Evolutionary conservation across 1,139 yeast genomes (phyloP).

Genomic region (Suhomyces anneliseae): DNA sequence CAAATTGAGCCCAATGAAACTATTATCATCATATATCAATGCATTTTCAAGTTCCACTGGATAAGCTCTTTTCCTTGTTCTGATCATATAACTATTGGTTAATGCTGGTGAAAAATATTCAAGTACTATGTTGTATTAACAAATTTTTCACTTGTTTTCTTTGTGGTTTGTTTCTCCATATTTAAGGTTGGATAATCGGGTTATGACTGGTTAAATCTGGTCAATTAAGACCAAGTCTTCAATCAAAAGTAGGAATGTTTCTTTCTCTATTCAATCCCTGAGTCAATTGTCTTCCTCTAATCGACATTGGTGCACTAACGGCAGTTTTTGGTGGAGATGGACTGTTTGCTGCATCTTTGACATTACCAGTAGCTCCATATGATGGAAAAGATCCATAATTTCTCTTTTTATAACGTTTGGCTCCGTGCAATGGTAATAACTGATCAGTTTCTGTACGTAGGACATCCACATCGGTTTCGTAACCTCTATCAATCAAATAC

Average conservation of each 20-base stretch:
- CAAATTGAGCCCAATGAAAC: too few species aligned
- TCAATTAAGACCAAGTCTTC: too few species aligned
- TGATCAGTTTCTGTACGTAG: constrained; percentile 33
- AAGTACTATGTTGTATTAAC: too few species aligned
- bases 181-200: too few species aligned
- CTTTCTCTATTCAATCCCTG: constrained; percentile 34
- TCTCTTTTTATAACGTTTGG: constrained; percentile 17
- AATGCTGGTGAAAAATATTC: too few species aligned
- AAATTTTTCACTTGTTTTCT: too few species aligned
- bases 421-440: constrained; percentile 28
- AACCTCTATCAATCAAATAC: constrained; percentile 36
- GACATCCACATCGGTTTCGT: constrained; percentile 48
- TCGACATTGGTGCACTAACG: constrained; percentile 23
- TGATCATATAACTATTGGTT: too few species aligned
- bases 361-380: background rate
- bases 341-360: background rate
- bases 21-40: too few species aligned
- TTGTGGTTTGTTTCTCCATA: too few species aligned
- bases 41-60: too few species aligned
- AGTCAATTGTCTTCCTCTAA: constrained; percentile 23
- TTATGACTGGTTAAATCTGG: too few species aligned
- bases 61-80: too few species aligned
- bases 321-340: constrained; percentile 6
- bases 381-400: constrained; percentile 16
- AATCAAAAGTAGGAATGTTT: constrained; percentile 27